Conservation (phyloP, 352 stramenopile species). For the Phytophthora podocarpi region DNA sequence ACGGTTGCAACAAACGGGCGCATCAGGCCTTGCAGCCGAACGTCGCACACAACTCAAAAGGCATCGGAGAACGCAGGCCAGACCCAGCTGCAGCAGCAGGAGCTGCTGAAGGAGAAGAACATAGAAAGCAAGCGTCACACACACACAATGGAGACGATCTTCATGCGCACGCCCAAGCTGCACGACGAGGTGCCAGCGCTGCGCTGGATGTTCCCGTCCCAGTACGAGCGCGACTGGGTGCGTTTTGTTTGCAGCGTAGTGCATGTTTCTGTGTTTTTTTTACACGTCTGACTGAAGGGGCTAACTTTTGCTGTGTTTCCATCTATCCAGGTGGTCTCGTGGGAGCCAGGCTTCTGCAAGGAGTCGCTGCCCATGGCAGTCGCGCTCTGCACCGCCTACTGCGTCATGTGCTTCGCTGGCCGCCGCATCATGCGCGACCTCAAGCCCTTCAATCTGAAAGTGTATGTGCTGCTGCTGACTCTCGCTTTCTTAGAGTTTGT, state of each 20-base stretch:
- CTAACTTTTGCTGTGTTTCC: slow-evolving; percentile 10
- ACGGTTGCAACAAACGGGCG: slow-evolving; percentile 29
- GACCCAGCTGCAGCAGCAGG: not conserved
- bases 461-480: slow-evolving; percentile 44
- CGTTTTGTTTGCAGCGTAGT: slow-evolving; percentile 8
- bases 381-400: slow-evolving; percentile 68
- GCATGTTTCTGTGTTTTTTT: not conserved
- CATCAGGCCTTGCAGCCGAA: not conserved
- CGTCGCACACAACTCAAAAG: slow-evolving; percentile 37
- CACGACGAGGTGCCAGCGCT: slow-evolving; percentile 60
- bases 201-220: slow-evolving; percentile 63
- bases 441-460: slow-evolving; percentile 80
- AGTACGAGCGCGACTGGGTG: slow-evolving; percentile 81
- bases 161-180: slow-evolving; percentile 34
- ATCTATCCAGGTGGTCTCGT: slow-evolving; percentile 56
- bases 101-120: not conserved
- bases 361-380: slow-evolving; percentile 68
- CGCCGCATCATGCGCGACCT: slow-evolving; percentile 80
- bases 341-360: slow-evolving; percentile 70
- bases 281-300: not conserved
- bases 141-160: slow-evolving; percentile 27
- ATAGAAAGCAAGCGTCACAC: slow-evolving; percentile 2
- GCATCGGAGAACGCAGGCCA: slow-evolving; percentile 11
- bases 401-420: slow-evolving; percentile 77
- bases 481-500: slow-evolving; percentile 21